Evolutionary conservation across 768 basidiomycete species (phyloP).

Genomic region (Mycena indigotica): DNA sequence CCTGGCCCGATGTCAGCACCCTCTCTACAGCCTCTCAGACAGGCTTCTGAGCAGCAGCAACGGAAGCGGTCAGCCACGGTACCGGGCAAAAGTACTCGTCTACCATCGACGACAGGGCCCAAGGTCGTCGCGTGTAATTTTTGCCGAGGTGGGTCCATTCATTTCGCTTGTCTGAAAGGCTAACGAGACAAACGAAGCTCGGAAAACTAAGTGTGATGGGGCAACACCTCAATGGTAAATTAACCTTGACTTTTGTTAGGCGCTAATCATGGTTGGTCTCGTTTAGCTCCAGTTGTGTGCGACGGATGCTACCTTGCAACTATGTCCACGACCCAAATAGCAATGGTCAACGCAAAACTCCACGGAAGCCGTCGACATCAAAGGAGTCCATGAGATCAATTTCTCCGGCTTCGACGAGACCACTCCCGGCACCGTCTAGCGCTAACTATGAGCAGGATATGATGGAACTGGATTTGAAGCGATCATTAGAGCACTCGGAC

Average conservation of each 20-base stretch:
- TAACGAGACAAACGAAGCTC: conserved; percentile 47
- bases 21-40: conserved; percentile 63
- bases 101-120: conserved; percentile 69
- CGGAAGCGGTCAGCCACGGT: conserved; percentile 72
- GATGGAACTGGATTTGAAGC: conserved; percentile 58
- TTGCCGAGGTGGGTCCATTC: conserved; percentile 67
- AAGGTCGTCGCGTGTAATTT: conserved; percentile 90
- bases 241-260: conserved; percentile 1
- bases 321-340: conserved; percentile 71
- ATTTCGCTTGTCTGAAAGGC: background rate
- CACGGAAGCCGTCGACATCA: conserved; percentile 56
- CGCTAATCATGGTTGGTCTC: conserved; percentile 11
- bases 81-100: conserved; percentile 61
- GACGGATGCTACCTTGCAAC: conserved; percentile 73
- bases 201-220: conserved; percentile 88
- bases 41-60: conserved; percentile 68
- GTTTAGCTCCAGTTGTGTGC: conserved; percentile 69
- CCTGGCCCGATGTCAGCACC: conserved; percentile 64
- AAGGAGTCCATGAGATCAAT: conserved; percentile 52
- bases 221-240: conserved; percentile 70
- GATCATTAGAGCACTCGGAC: conserved; percentile 58
- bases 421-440: conserved; percentile 52
- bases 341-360: conserved; percentile 45
- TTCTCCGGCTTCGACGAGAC: conserved; percentile 60
- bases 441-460: conserved; percentile 42